Conservation (phyloP, 169 alveolate species). For the Plasmodium vivax region DNA sequence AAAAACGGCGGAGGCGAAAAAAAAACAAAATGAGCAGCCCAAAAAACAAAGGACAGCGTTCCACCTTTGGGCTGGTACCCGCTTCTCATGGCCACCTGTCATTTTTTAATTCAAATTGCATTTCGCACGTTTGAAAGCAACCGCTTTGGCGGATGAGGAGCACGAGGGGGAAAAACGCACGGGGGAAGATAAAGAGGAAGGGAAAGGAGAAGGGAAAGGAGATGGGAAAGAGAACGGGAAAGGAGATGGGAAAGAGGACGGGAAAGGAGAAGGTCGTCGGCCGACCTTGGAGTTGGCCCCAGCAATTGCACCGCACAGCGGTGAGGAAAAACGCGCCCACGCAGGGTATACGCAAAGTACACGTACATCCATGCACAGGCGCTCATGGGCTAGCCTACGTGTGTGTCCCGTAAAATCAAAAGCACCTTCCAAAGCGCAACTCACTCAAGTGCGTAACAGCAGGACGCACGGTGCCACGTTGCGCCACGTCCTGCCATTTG, state of each 20-base stretch:
- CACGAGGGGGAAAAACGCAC: neutral
- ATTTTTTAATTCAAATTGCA: neutral
- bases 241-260: neutral
- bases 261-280: neutral
- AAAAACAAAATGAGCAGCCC: neutral
- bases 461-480: neutral
- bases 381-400: neutral
- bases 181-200: neutral
- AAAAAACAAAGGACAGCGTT: neutral
- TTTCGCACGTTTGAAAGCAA: neutral
- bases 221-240: neutral
- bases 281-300: neutral
- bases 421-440: neutral
- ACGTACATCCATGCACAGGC: neutral
- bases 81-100: neutral
- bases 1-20: constrained; percentile 5
- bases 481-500: neutral
- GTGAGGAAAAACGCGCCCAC: neutral
- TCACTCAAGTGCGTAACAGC: neutral
- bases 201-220: neutral
- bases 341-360: neutral
- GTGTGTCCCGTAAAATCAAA: neutral
- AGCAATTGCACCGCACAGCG: neutral
- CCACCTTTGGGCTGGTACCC: neutral
- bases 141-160: neutral